phyloP scores from a whole-genome alignment of 2,329 filamentous ascomycete species.

The Trichothecium roseum region DNA sequence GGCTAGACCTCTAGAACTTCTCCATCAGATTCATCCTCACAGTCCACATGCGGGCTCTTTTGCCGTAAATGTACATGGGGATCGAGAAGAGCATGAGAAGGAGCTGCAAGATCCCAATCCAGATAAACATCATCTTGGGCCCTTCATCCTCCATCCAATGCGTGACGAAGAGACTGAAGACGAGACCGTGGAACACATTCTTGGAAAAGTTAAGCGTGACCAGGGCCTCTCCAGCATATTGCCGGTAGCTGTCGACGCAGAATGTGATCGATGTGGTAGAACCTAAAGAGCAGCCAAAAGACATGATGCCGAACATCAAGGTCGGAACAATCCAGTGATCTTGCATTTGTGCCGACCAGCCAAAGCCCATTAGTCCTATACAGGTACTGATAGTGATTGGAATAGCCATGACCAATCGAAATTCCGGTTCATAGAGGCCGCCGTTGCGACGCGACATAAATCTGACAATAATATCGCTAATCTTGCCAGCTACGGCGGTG shows the following conservation, averaged over 20 bases:
- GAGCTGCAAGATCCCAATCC: constrained; percentile 78
- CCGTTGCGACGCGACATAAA: constrained; percentile 77
- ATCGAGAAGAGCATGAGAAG: constrained; percentile 64
- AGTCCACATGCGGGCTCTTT: constrained; percentile 89
- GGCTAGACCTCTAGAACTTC: constrained; percentile 49
- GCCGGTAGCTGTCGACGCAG: constrained; percentile 83
- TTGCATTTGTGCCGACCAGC: constrained; percentile 72
- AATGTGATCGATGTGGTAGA: constrained; percentile 91
- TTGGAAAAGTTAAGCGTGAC: constrained; percentile 93
- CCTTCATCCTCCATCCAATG: constrained; percentile 71
- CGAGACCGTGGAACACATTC: constrained; percentile 82
- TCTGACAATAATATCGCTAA: constrained; percentile 77
- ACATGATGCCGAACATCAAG: constrained; percentile 83
- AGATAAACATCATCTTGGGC: constrained; percentile 67
- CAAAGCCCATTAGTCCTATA: constrained; percentile 87
- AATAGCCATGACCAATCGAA: constrained; percentile 76
- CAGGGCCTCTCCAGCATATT: constrained; percentile 87
- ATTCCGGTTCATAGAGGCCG: constrained; percentile 93
- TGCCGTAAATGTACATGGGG: constrained; percentile 91
- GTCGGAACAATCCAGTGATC: constrained; percentile 88
- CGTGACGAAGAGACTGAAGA: constrained; percentile 83
- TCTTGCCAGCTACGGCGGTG: constrained; percentile 81
- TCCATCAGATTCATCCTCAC: constrained; percentile 80
- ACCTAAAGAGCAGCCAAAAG: constrained; percentile 83
- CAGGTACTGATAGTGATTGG: constrained; percentile 71